A percentile compares a stretch with the other conserved stretches of the same genome.
phyloP scores from a whole-genome alignment of 129 eudicot species.

The Oenanthe sinensis region DNA sequence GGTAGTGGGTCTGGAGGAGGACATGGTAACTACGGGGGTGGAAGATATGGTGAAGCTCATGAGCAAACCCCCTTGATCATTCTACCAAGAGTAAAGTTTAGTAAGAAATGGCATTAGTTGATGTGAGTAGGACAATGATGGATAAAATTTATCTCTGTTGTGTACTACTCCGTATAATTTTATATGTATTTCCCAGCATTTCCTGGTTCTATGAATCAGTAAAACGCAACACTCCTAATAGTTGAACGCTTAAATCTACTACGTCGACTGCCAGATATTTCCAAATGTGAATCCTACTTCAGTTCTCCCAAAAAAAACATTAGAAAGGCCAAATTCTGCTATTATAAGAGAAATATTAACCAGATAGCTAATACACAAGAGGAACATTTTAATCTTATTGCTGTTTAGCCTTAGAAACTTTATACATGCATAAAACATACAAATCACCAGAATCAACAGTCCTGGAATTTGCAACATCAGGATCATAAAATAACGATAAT shows the following conservation, averaged over 20 bases:
- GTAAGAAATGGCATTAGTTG: not conserved
- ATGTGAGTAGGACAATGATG: not conserved
- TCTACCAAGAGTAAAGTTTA: not conserved
- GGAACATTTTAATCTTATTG: slow-evolving; percentile 7
- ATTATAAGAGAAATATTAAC: not conserved
- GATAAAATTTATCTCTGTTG: not conserved
- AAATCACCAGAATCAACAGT: slow-evolving; percentile 1
- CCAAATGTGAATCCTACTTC: not conserved
- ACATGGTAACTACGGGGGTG: not conserved
- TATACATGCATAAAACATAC: slow-evolving; percentile 11
- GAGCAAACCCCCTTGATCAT: not conserved
- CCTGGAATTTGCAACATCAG: slow-evolving; percentile 17
- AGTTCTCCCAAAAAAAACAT: not conserved
- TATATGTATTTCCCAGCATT: not conserved
- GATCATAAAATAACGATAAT: slow-evolving; percentile 1
- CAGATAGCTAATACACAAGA: not conserved
- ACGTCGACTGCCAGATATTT: not conserved
- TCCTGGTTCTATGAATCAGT: not conserved
- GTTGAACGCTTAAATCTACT: not conserved
- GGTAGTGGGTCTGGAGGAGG: slow-evolving; percentile 12
- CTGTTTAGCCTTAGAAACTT: slow-evolving; percentile 16
- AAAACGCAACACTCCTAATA: not conserved
- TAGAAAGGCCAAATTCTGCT: not conserved
- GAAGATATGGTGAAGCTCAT: not conserved
- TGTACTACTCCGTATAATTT: not conserved